phyloP scores from a whole-genome alignment of 1,139 yeast species.

The Yamadazyma conglobata region DNA sequence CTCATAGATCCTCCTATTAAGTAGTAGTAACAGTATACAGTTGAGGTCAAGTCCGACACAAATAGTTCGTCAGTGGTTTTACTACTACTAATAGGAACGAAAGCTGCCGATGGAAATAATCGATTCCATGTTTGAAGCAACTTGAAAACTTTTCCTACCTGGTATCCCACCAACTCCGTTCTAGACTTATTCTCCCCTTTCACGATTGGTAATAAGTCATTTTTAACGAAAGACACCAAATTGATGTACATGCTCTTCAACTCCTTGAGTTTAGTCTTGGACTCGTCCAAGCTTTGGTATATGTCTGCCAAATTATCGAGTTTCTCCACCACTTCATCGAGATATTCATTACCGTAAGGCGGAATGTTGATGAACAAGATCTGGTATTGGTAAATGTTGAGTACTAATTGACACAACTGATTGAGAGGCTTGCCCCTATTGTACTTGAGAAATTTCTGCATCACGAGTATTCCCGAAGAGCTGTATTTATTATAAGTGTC shows the following conservation, averaged over 20 bases:
- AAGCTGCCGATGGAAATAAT: conserved; percentile 22
- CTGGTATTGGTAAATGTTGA: conserved; percentile 14
- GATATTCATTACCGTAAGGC: conserved; percentile 23
- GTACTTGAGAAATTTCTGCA: conserved; percentile 13
- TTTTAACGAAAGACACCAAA: conserved; percentile 4
- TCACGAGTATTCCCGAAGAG: conserved; percentile 14
- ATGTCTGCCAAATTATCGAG: conserved; percentile 16
- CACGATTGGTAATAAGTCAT: conserved; percentile 5
- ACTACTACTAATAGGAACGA: conserved; percentile 12
- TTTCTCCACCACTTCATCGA: conserved; percentile 22
- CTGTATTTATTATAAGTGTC: conserved; percentile 18
- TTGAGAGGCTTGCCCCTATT: conserved; percentile 9
- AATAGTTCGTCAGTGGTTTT: conserved; percentile 11
- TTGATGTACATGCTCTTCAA: conserved; percentile 4
- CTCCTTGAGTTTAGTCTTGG: not conserved
- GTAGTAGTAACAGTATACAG: conserved; percentile 24
- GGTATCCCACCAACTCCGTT: conserved; percentile 18
- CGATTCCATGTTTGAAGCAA: conserved; percentile 23
- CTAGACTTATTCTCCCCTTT: conserved; percentile 4
- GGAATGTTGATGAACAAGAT: conserved; percentile 24
- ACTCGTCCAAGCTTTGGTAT: conserved; percentile 11
- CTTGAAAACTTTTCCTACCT: conserved; percentile 18
- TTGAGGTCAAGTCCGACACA: conserved; percentile 15
- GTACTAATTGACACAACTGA: conserved; percentile 7
- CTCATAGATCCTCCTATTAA: conserved; percentile 25